Percentiles rank a stretch among this genome's conserved stretches.
These are phyloP conservation scores for Mycocalia duriaeana DNA, from an alignment of 1,284 basidiomycete species.

Conservation along the genomic window DNA sequence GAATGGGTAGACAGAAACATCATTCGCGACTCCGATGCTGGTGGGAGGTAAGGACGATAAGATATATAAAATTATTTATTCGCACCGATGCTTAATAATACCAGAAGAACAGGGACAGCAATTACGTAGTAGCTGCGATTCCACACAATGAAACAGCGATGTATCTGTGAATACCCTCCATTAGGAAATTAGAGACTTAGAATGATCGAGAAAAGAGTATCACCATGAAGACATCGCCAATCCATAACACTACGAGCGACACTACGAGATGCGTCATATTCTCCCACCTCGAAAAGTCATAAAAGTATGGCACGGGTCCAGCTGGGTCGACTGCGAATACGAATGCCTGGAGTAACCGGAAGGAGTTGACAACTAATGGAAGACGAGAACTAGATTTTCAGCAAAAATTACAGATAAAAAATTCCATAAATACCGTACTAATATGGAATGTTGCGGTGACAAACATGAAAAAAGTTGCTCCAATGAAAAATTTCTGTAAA, in stretches of 20 bases:
- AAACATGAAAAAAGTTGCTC: no score
- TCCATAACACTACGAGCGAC: conserved; percentile 17
- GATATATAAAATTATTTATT: background rate
- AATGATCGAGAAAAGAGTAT: background rate
- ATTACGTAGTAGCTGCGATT: conserved; percentile 2
- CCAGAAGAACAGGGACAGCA: background rate
- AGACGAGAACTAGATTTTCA: no score
- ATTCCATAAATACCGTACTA: no score
- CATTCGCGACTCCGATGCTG: background rate
- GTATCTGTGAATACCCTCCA: conserved; percentile 14
- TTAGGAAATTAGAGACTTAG: background rate
- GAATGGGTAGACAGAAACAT: background rate
- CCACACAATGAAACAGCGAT: conserved; percentile 15
- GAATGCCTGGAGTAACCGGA: conserved; percentile 17
- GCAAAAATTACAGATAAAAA: no score
- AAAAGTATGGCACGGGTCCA: conserved; percentile 13
- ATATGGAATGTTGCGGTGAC: no score
- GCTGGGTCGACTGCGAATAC: conserved; percentile 13
- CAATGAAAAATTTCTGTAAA: no score
- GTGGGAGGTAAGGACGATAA: background rate
- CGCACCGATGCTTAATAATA: conserved; percentile 3
- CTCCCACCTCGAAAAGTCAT: conserved; percentile 18
- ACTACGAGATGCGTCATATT: conserved; percentile 15
- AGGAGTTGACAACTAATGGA: conserved; percentile 7
- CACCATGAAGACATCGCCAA: conserved; percentile 23